Evolutionary conservation across 495 filamentous ascomycete genomes (phyloP), one percentile per base, ranked within the genome.

Genomic region (Penicillium herquei): DNA sequence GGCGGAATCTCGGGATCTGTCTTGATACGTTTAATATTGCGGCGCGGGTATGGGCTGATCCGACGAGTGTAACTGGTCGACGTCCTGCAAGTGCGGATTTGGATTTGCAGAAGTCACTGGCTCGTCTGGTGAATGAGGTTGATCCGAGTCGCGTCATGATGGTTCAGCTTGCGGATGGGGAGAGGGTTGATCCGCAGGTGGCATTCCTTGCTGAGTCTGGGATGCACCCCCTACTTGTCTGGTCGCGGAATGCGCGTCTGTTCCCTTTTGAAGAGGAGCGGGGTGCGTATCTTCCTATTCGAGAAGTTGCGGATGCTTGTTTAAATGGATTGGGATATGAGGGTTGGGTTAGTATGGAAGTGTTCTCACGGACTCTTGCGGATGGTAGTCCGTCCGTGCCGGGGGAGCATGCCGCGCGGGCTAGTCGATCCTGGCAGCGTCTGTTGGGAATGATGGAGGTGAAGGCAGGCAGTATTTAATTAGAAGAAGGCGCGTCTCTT

Each of bases 21-120:
- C 74, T 91, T 14, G 88, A 91, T 68, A 89, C 85, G 0, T 91
- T 87, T 69, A 88, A 91, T 70, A 89, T 90, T 46, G 84, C 85
- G 6, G 88, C 81, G 0, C 71, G 83, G 26, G 70, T 88, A 17
- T 91, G 81, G 64, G 88, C 84, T 1, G 86, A 91, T 56, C 86
- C 85, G 0, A 68, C 80, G 0, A 65, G 73, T 6, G 49, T 70
- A 3, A 66, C 72, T 0, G 85, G 88, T 2, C 69, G 70, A 13
- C 73, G 70, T 0, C 44, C 52, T 1, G 57, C 68, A 18, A 69
- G 84, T 55, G 85, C 81, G 17, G 82, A 87, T 7, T 62, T 65
- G 7, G 75, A 78, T 12, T 72, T 89, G 8, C 64, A 65, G 39
- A 59, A 65, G 8, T 86, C 83, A 8, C 72, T 92, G 51, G 66